Percentiles rank a stretch among this genome's conserved stretches.
Evolutionary conservation across 164 flowering plant species (phyloP).

Genomic region (Vitis riparia): DNA sequence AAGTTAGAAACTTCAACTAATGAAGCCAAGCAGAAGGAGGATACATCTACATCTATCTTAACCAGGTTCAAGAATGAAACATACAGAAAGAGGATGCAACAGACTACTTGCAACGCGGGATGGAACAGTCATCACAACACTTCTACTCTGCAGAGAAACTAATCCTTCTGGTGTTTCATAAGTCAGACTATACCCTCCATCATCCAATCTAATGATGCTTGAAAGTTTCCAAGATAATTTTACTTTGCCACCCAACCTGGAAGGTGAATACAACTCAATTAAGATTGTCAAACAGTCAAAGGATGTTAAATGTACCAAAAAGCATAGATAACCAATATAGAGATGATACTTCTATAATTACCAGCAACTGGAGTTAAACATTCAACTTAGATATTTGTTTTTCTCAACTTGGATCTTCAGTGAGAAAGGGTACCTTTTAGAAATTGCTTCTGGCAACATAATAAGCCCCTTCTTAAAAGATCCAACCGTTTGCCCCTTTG

Average conservation of each 20-base stretch:
- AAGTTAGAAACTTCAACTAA: neutral
- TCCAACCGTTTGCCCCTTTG: constrained; percentile 96
- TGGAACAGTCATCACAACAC: constrained; percentile 85
- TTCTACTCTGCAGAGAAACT: constrained; percentile 57
- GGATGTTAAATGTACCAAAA: neutral
- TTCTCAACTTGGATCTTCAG: neutral
- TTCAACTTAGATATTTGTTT: neutral
- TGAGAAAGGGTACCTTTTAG: constrained; percentile 50
- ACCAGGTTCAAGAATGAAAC: constrained; percentile 25
- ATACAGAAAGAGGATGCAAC: constrained; percentile 83
- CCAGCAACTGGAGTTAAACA: neutral
- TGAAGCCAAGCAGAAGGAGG: neutral
- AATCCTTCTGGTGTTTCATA: constrained; percentile 89
- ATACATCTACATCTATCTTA: neutral
- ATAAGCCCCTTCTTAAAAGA: constrained; percentile 86
- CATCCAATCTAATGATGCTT: constrained; percentile 47
- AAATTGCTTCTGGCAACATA: constrained; percentile 86
- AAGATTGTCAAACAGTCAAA: neutral
- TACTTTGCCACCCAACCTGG: constrained; percentile 78
- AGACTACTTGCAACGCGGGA: constrained; percentile 74
- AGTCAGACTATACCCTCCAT: constrained; percentile 59
- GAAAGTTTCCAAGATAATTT: constrained; percentile 89
- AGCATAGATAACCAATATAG: neutral
- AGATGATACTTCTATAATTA: neutral
- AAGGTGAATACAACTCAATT: constrained; percentile 7